Evolutionary conservation across 768 basidiomycete species (phyloP).

Genomic region (Dentipellis fragilis): DNA sequence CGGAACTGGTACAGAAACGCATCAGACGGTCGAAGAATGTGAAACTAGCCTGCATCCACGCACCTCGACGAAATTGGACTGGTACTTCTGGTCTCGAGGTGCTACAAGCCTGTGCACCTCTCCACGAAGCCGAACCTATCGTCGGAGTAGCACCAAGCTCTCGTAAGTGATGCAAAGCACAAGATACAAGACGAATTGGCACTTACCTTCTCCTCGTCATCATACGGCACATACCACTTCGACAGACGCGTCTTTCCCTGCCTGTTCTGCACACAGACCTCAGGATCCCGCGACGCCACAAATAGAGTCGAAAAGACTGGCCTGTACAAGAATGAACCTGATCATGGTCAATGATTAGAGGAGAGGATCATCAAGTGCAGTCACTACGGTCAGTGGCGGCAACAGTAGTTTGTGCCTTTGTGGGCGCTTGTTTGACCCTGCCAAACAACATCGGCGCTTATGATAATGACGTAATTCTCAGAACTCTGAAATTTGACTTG

Average conservation of each 20-base stretch:
- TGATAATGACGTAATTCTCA: too few relatives aligned
- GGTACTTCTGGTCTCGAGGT: slow-evolving; percentile 96
- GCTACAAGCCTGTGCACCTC: slow-evolving; percentile 96
- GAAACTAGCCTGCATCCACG: slow-evolving; percentile 14
- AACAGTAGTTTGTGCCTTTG: neutral
- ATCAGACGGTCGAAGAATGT: slow-evolving; percentile 1
- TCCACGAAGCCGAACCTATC: slow-evolving; percentile 81
- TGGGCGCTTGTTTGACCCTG: neutral
- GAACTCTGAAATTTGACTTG: too few relatives aligned
- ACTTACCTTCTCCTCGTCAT: slow-evolving; percentile 94
- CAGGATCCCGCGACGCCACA: neutral
- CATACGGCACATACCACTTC: slow-evolving; percentile 99
- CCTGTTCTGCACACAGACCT: slow-evolving; percentile 55
- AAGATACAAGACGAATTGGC: neutral
- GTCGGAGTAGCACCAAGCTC: neutral
- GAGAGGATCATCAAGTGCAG: neutral
- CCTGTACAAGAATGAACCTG: slow-evolving; percentile 95
- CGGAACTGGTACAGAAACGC: slow-evolving; percentile 56
- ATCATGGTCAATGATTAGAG: slow-evolving; percentile 53
- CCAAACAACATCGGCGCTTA: neutral
- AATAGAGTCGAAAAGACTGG: slow-evolving; percentile 19
- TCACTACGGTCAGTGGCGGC: neutral
- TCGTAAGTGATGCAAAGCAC: neutral
- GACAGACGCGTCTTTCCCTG: slow-evolving; percentile 96
- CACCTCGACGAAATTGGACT: slow-evolving; percentile 98